Evolutionary conservation across 495 filamentous ascomycete genomes (phyloP), one percentile per base, ranked within the genome.

Genomic region (Tuber indicum): DNA sequence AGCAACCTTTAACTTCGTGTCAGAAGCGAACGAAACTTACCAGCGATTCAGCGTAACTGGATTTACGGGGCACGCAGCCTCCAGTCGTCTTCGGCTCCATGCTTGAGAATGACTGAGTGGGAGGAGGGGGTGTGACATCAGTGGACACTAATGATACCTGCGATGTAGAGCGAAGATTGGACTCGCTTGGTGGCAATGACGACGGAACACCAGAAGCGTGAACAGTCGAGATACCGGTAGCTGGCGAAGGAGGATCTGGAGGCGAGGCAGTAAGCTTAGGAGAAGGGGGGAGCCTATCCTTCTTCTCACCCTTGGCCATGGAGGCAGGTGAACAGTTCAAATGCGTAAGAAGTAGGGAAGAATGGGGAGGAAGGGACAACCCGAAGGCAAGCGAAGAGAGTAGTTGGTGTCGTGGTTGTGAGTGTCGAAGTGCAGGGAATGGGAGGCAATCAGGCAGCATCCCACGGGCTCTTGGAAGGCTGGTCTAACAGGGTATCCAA

Each of bases 21-120:
- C 39, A 70, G 52, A 39, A 80, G 71, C 66, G n/a, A 78, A 69
- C 36, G 41, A 75, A 12, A 46, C 52, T 77, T 46, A 80, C 81
- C 73, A 72, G 75, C 71, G 81, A 74, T 76, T 80, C 62, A 81
- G 74, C 79, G 70, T 81, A 72, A 81, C 77, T 81, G 73, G 72
- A 52, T 73, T 75, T 71, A 39, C 71, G 44, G 71, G 47, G 74
- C 74, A 71, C 71, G 44, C 44, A 73, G 42, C 72, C 72, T 72
- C 74, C 78, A 78, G 77, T 45, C 75, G 49, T 42, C 77, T 80
- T 77, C 62, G 74, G 78, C 76, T 70, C 23, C 72, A 80, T 74
- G 70, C 74, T 66, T 42, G 77, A 74, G 19, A 74, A 72, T 42
- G 75, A 70, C 73, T 41, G 73, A 58, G 45, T 66, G 52, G 71